A percentile compares a stretch with the other conserved stretches of the same genome.
These are phyloP conservation scores for Ambrosia trifida DNA, from an alignment of 129 eudicot genomes.

Conservation along the genomic window DNA sequence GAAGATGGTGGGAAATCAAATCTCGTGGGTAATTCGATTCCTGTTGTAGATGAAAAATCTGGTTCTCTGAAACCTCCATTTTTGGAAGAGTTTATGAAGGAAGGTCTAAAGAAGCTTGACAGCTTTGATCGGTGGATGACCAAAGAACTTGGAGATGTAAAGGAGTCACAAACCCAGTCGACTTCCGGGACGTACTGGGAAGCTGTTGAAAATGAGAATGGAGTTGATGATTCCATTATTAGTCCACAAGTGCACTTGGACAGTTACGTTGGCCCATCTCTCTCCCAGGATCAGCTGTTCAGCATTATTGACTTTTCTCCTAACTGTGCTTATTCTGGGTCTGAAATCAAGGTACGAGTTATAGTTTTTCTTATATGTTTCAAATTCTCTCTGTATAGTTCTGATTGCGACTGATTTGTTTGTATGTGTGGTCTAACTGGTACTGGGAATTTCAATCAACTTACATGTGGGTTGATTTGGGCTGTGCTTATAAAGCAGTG, in stretches of 20 bases:
- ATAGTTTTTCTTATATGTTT: slow-evolving; percentile 7
- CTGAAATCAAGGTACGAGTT: slow-evolving; percentile 66
- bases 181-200: slow-evolving; percentile 83
- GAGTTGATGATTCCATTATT: slow-evolving; percentile 60
- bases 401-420: not conserved
- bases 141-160: slow-evolving; percentile 91
- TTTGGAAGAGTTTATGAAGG: slow-evolving; percentile 61
- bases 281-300: slow-evolving; percentile 89
- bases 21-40: slow-evolving; percentile 30
- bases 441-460: not conserved
- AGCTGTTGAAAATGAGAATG: slow-evolving; percentile 69
- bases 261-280: slow-evolving; percentile 71
- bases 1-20: slow-evolving; percentile 42
- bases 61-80: slow-evolving; percentile 56
- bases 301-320: slow-evolving; percentile 91
- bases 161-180: slow-evolving; percentile 67
- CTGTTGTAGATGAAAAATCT: slow-evolving; percentile 38
- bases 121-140: slow-evolving; percentile 97
- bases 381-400: slow-evolving; percentile 17
- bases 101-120: slow-evolving; percentile 86
- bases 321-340: slow-evolving; percentile 66
- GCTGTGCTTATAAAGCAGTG: not conserved
- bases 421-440: not conserved
- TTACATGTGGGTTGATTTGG: not conserved
- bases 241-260: slow-evolving; percentile 58